These are phyloP conservation scores for Reutealis trisperma DNA, from an alignment of 345 rosid genomes.

Conservation along the genomic window DNA sequence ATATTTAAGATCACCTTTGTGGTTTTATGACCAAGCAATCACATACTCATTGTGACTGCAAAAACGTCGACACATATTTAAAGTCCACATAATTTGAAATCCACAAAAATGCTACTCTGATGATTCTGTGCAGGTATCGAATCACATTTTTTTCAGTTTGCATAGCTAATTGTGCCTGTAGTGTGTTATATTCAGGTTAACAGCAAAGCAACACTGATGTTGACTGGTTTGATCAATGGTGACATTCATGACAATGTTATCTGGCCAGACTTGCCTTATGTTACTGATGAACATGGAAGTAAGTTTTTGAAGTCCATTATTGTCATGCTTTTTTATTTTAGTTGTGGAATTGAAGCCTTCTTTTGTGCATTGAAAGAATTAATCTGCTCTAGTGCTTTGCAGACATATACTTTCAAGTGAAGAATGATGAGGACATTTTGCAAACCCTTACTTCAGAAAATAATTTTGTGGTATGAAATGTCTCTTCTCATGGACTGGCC, in stretches of 20 bases:
- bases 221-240: constrained; percentile 57
- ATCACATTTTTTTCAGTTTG: constrained; percentile 22
- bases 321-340: background rate
- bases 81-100: background rate
- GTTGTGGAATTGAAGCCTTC: constrained; percentile 4
- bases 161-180: constrained; percentile 53
- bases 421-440: constrained; percentile 77
- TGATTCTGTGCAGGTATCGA: background rate
- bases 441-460: constrained; percentile 62
- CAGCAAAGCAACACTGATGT: constrained; percentile 74
- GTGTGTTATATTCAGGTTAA: constrained; percentile 77
- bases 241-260: constrained; percentile 73
- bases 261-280: constrained; percentile 85
- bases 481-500: constrained; percentile 12
- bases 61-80: too few relatives aligned
- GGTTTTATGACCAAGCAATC: background rate
- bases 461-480: constrained; percentile 68
- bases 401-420: constrained; percentile 87
- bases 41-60: background rate
- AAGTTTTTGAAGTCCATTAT: constrained; percentile 19
- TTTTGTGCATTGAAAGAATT: constrained; percentile 15
- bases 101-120: background rate
- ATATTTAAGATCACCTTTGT: too few relatives aligned
- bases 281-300: constrained; percentile 89
- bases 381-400: constrained; percentile 32